Base-by-base conservation (phyloP, 768 basidiomycete species). In the Suillus hirtellus region DNA sequence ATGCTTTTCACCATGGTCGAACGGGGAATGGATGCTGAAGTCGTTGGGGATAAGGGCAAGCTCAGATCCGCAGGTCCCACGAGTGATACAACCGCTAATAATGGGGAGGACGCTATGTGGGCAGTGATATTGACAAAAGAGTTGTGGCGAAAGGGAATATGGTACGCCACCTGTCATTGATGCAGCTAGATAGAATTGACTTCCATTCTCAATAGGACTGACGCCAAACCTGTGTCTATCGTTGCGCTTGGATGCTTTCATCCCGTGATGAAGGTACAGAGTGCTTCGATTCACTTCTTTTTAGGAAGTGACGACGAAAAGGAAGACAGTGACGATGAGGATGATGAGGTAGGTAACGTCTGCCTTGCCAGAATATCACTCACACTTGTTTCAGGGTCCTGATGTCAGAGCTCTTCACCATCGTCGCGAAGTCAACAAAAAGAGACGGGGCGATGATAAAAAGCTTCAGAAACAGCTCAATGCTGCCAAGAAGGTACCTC, bases 1-100 rank as follows among this genome's bases (percentile, higher is more conserved):
- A 92, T 99, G 85, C 81, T 99, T 37, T 99, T 99, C 73, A 85
- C 86, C 50, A 99, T 99, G 96, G 87, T 98, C 9, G 96, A 97
- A 75, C 86, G 90, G 44, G 95, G 95, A 14, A 92, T 95, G 89
- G 86, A 87, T 46, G 89, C 81, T 1, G 88, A 93, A 68, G 86
- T 94, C 17, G 72, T 87, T 17, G 92, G 93, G 12, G 88, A 95
- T 79, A 95, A 94, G 74, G 95, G 89, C 4, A 94, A 88, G 69
- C 71, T 84, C n/a, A 78, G 84, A 65, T 79, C 78, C 35, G 68
- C 75, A 58, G 75, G 77, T 7, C 73, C 78, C 10, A 76, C 77
- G 1, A 72, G 70, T 31, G 80, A 82, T 64, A 73, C 74, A n/a
- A 72, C 75, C 14, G 73, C 76, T 35, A 75, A 77, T 61, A 81